Conservation (phyloP, 2,329 filamentous ascomycete species). For the Magnaporthiopsis rhizophila region DNA sequence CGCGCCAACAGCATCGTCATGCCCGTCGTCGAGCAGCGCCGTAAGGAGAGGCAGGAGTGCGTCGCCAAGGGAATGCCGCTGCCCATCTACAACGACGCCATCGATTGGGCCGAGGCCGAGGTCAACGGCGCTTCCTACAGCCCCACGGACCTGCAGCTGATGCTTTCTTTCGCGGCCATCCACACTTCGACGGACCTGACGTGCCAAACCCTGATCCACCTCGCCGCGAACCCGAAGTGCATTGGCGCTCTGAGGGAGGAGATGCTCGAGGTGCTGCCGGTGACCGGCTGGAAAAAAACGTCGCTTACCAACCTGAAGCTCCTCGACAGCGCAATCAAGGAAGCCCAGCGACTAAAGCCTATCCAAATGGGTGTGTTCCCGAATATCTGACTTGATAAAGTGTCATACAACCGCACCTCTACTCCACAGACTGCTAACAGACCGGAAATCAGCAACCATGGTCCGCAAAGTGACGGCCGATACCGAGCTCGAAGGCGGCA, state of each 20-base stretch:
- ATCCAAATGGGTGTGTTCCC: too few relatives aligned
- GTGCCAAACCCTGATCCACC: background rate
- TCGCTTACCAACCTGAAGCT: conserved; percentile 17
- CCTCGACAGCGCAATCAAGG: conserved; percentile 28
- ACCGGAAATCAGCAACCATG: background rate
- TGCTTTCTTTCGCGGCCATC: background rate
- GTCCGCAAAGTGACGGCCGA: background rate
- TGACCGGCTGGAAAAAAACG: background rate
- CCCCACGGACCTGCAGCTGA: background rate
- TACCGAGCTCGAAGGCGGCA: background rate
- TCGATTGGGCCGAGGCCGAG: background rate
- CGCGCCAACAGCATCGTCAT: background rate
- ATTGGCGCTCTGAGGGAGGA: background rate
- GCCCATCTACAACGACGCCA: conserved; percentile 1
- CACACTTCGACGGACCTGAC: background rate
- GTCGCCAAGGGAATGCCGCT: background rate
- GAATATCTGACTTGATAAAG: too few relatives aligned
- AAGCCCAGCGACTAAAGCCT: conserved; percentile 19
- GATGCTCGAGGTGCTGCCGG: background rate
- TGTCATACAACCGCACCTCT: too few relatives aligned
- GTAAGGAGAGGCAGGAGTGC: background rate
- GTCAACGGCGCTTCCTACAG: background rate
- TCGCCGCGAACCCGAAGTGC: background rate
- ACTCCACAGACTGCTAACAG: too few relatives aligned
- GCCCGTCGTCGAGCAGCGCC: background rate